Percentiles rank a stretch among this genome's conserved stretches.
Evolutionary conservation across 371 early-diverging fungal species (phyloP).

Genomic region (Mucor indicus): DNA sequence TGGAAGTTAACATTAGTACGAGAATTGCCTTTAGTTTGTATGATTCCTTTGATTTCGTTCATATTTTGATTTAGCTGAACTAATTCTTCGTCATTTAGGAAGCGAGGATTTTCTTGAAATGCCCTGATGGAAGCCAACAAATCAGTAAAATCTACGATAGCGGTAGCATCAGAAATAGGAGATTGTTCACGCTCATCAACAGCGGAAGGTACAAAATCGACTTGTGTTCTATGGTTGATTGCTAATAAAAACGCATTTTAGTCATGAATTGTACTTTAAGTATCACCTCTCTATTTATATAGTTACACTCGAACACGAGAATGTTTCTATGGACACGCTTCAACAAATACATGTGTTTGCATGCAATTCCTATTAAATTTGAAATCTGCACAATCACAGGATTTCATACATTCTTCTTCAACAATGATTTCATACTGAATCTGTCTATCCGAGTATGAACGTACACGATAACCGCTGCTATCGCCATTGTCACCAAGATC

Average conservation of each 20-base stretch:
- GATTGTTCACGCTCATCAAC: neutral
- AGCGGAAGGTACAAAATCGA: neutral
- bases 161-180: neutral
- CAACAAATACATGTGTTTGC: constrained; percentile 1
- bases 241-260: neutral
- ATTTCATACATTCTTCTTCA: neutral
- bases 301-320: neutral
- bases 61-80: no score
- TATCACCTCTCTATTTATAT: neutral
- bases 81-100: neutral
- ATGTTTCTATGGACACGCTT: neutral
- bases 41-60: neutral
- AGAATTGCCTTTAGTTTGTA: neutral
- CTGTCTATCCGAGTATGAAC: neutral
- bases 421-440: neutral
- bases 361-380: constrained; percentile 1
- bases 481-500: neutral
- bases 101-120: neutral
- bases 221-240: neutral
- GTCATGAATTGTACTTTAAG: neutral
- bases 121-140: neutral
- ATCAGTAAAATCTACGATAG: neutral
- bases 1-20: neutral
- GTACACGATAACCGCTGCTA: neutral
- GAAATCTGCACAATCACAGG: constrained; percentile 2